Evolutionary conservation across 306 rosid species (phyloP), one percentile per base, ranked within the genome.

Genomic region (Cotoneaster glaucophyllus): DNA sequence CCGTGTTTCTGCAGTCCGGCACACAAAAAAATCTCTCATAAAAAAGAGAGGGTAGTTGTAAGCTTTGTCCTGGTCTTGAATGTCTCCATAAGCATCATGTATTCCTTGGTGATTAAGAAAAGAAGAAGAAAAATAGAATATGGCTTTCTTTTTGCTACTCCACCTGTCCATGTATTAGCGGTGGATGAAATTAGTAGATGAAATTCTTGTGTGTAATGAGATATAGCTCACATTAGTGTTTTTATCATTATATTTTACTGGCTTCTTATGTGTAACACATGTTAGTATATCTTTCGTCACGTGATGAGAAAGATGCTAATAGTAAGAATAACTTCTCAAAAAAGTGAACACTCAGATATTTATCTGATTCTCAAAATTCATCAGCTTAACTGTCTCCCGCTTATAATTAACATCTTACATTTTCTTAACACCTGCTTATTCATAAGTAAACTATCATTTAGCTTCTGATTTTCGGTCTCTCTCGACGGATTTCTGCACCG

Each of bases 1-100:
- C n/a, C n/a, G n/a, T n/a, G n/a, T 37, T 37, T 37, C 9, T 2
- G 2, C 0, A 0, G 2, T 9, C 0, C 41, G 10, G 9, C 10
- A 37, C 41, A 37, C 2, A 7, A 37, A 37, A 6, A 6, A 37
- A 0, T 37, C 41, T 0, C 18, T 6, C 2, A 48, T 15, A 48
- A 15, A 15, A 17, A 15, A 8, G 8, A 15, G 21, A 48, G 17
- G 63, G 63, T 24, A 0, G 28, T 4, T 65, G 15, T 19, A 21
- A 34, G 11, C 21, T 2, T 21, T 34, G 26, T 29, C n/a, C 11
- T 34, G 4, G 34, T 65, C 48, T 21, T 63, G 14, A 63, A 1
- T 13, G 34, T 59, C 25, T 6, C 64, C 32, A 59, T 59, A 24
- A 24, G 19, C 2, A 59, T 25, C 17, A 59, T 24, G 3, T 59